These are phyloP conservation scores for Paspalum vaginatum DNA, from an alignment of 176 grass and related monocot genomes.

Conservation along the genomic window DNA sequence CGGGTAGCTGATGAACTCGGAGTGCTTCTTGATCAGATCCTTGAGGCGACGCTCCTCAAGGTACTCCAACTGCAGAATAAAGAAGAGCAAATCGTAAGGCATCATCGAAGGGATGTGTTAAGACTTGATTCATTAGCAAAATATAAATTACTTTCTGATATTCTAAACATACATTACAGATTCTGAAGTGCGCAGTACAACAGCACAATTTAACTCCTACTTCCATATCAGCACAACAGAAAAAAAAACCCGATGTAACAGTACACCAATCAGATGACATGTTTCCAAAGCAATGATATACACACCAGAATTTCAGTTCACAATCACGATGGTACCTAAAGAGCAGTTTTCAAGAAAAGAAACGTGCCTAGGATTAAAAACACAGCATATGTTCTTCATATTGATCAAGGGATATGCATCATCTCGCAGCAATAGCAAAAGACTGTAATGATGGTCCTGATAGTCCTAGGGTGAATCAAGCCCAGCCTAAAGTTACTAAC, in stretches of 20 bases:
- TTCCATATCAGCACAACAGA: not conserved
- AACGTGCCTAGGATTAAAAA: too few relatives aligned
- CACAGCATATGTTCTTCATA: not conserved
- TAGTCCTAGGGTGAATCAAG: not conserved
- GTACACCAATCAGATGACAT: too few relatives aligned
- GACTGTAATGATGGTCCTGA: too few relatives aligned
- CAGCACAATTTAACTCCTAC: not conserved
- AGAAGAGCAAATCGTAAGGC: not conserved
- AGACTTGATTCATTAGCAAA: not conserved
- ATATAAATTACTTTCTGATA: not conserved
- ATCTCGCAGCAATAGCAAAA: not conserved
- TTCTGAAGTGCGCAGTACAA: not conserved
- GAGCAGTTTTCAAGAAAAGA: not conserved
- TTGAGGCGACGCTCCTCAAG: conserved; percentile 96
- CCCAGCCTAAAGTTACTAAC: not conserved
- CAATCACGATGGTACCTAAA: too few relatives aligned
- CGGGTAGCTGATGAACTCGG: conserved; percentile 98
- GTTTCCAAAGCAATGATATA: too few relatives aligned
- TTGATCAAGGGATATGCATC: not conserved
- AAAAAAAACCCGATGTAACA: too few relatives aligned
- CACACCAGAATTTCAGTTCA: too few relatives aligned
- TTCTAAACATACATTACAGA: not conserved
- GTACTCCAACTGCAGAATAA: conserved; percentile 74
- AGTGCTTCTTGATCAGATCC: conserved; percentile 97
- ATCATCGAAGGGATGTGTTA: not conserved